Percentiles rank a stretch among this genome's conserved stretches.
Evolutionary conservation across 2,329 filamentous ascomycete genomes (phyloP).

Genomic region (Monosporascus cannonballus): DNA sequence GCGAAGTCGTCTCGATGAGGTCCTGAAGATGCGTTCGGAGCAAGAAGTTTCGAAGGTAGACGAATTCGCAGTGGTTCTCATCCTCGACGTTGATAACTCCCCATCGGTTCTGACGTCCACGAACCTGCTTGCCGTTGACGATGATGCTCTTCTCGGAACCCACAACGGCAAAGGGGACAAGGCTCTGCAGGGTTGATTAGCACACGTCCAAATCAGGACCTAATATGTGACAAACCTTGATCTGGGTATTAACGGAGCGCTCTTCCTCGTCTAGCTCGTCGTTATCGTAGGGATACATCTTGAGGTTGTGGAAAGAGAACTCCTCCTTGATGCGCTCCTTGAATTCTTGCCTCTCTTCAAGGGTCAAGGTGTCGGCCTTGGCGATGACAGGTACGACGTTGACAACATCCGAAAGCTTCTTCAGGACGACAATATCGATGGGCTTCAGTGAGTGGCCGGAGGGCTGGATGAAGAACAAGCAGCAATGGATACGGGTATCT

Average conservation of each 20-base stretch:
- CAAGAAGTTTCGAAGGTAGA: slow-evolving; percentile 97
- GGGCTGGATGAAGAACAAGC: slow-evolving; percentile 98
- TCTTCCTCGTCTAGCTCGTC: slow-evolving; percentile 98
- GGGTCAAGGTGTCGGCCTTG: slow-evolving; percentile 92
- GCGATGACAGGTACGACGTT: slow-evolving; percentile 98
- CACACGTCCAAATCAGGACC: background rate
- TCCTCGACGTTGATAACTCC: slow-evolving; percentile 99
- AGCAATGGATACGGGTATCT: slow-evolving; percentile 99
- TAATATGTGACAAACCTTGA: slow-evolving; percentile 64
- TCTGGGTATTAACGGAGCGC: slow-evolving; percentile 84
- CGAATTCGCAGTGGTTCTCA: slow-evolving; percentile 98
- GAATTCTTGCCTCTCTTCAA: slow-evolving; percentile 93
- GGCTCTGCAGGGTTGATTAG: slow-evolving; percentile 54
- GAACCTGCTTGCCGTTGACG: slow-evolving; percentile 94
- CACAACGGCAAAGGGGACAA: slow-evolving; percentile 96
- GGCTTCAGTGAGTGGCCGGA: slow-evolving; percentile 98
- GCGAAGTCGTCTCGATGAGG: slow-evolving; percentile 96
- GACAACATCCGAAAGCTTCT: slow-evolving; percentile 99
- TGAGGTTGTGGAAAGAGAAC: slow-evolving; percentile 98
- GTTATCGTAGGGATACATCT: slow-evolving; percentile 99
- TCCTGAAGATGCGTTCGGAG: slow-evolving; percentile 98
- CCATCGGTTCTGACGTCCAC: slow-evolving; percentile 97
- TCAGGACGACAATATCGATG: slow-evolving; percentile 98
- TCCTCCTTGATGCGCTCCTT: slow-evolving; percentile 99
- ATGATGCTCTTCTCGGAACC: slow-evolving; percentile 98